phyloP scores from a whole-genome alignment of 1,284 basidiomycete species.

The Apiotrichum gamsii region DNA sequence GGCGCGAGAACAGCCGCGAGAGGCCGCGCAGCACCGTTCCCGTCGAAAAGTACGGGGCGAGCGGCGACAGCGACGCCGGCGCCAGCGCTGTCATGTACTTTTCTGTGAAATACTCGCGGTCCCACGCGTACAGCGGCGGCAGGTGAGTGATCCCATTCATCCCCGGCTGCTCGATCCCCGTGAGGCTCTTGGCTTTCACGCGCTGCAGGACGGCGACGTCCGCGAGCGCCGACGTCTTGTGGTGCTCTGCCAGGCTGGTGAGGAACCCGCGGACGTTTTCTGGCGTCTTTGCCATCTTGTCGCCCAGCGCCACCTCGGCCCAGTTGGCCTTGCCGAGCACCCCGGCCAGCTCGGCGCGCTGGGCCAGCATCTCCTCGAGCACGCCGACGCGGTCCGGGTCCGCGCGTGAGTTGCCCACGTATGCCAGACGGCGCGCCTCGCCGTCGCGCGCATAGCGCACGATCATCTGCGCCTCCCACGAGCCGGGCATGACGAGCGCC shows the following conservation, averaged over 20 bases:
- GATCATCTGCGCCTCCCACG: conserved; percentile 85
- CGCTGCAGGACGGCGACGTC: conserved; percentile 66
- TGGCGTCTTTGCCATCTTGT: conserved; percentile 92
- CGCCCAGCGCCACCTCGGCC: conserved; percentile 72
- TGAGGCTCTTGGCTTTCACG: conserved; percentile 66
- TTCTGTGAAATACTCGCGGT: conserved; percentile 71
- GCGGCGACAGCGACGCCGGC: conserved; percentile 54
- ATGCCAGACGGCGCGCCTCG: conserved; percentile 71
- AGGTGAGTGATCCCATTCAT: conserved; percentile 17
- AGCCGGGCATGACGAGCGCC: conserved; percentile 70
- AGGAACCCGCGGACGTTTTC: conserved; percentile 83
- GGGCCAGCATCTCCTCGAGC: conserved; percentile 67
- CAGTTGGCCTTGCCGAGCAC: conserved; percentile 76
- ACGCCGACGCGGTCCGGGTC: conserved; percentile 49
- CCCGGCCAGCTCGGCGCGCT: conserved; percentile 67
- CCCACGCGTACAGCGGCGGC: conserved; percentile 81
- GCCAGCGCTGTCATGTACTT: conserved; percentile 47
- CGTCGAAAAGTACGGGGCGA: conserved; percentile 61
- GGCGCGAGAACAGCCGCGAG: conserved; percentile 70
- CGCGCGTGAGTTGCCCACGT: conserved; percentile 62
- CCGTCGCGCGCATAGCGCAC: conserved; percentile 77
- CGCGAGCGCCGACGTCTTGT: conserved; percentile 62
- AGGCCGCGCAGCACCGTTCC: conserved; percentile 82
- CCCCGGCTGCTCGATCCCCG: conserved; percentile 24
- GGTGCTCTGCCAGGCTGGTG: conserved; percentile 67